phyloP scores from a whole-genome alignment of 768 basidiomycete genomes.

The Sarcodon aspratus region DNA sequence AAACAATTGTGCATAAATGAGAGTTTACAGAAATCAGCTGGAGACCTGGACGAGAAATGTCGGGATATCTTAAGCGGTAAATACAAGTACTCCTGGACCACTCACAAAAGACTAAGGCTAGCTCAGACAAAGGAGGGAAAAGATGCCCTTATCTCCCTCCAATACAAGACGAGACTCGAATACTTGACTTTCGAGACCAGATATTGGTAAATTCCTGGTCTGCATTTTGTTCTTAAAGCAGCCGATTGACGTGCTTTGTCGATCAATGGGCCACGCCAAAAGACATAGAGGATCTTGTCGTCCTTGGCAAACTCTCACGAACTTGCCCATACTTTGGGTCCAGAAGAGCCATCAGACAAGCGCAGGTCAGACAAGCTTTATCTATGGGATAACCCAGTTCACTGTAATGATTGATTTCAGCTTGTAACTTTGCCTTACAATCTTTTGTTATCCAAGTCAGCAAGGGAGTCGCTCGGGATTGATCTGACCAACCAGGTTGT shows the following conservation, averaged over 20 bases:
- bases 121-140: constrained; percentile 45
- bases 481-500: constrained; percentile 77
- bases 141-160: constrained; percentile 73
- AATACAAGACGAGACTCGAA: constrained; percentile 49
- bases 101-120: neutral
- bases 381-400: neutral
- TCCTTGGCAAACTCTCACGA: constrained; percentile 50
- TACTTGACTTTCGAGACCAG: constrained; percentile 82
- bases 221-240: neutral
- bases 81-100: neutral
- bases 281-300: constrained; percentile 89
- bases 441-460: constrained; percentile 70
- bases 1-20: constrained; percentile 93
- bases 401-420: constrained; percentile 24
- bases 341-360: constrained; percentile 77
- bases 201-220: constrained; percentile 45
- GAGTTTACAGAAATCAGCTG: constrained; percentile 43
- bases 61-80: constrained; percentile 67
- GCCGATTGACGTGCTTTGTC: neutral
- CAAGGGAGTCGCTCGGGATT: constrained; percentile 82
- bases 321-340: constrained; percentile 94
- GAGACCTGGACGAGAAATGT: constrained; percentile 82
- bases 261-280: constrained; percentile 64
- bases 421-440: constrained; percentile 92
- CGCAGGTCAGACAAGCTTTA: constrained; percentile 44